Evolutionary conservation across 495 filamentous ascomycete genomes (phyloP).

Genomic region (Neurospora sp.): DNA sequence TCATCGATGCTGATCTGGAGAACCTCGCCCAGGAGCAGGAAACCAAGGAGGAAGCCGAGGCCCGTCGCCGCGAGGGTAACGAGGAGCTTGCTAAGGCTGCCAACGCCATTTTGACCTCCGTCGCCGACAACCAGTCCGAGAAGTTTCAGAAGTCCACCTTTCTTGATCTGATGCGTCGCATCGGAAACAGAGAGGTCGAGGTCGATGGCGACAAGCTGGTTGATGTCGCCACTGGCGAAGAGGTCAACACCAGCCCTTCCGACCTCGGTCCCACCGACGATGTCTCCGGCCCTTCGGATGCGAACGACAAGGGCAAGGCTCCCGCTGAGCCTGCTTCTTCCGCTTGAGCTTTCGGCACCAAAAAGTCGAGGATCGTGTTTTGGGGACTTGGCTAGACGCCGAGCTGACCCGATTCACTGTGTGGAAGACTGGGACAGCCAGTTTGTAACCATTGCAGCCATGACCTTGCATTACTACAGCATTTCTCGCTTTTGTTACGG

Average conservation of each 20-base stretch:
- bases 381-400: too few relatives aligned
- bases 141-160: conserved; percentile 39
- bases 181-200: conserved; percentile 28
- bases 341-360: not conserved
- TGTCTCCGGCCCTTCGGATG: not conserved
- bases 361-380: not conserved
- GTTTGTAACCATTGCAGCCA: not conserved
- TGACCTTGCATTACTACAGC: not conserved
- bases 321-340: not conserved
- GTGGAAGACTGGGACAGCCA: too few relatives aligned
- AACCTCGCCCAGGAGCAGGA: conserved; percentile 13
- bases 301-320: not conserved
- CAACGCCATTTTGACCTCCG: conserved; percentile 26
- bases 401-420: too few relatives aligned
- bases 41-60: conserved; percentile 1
- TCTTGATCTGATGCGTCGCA: conserved; percentile 32
- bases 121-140: conserved; percentile 26
- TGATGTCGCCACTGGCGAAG: conserved; percentile 18
- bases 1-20: conserved; percentile 9
- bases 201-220: conserved; percentile 31
- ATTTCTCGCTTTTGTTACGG: not conserved
- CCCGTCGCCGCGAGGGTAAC: conserved; percentile 5
- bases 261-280: not conserved
- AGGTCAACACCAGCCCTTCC: conserved; percentile 2
- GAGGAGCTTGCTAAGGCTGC: conserved; percentile 31